Percentiles rank a stretch among this genome's conserved stretches.
These are phyloP conservation scores for Coffea canephora DNA, from an alignment of 257 asterid species.

Conservation along the genomic window DNA sequence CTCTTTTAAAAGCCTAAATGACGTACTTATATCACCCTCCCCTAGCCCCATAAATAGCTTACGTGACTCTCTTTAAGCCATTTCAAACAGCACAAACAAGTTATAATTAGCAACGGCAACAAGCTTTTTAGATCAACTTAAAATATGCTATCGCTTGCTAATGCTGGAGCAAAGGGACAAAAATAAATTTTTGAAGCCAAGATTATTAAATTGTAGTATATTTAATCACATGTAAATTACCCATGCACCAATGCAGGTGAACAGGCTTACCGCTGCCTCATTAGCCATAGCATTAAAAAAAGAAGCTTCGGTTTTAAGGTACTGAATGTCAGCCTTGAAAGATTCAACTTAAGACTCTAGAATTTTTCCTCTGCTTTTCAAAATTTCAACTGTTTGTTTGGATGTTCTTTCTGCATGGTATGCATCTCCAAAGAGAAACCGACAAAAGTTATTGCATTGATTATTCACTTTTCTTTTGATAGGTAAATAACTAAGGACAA, in stretches of 20 bases:
- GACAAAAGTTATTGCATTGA: slow-evolving; percentile 13
- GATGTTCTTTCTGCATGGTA: slow-evolving; percentile 84
- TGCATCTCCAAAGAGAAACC: slow-evolving; percentile 91
- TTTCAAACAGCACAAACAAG: too few species aligned
- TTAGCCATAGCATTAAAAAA: slow-evolving; percentile 71
- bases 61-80: too few species aligned
- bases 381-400: slow-evolving; percentile 76
- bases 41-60: too few species aligned
- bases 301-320: slow-evolving; percentile 74
- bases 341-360: slow-evolving; percentile 73
- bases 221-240: too few species aligned
- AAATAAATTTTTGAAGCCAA: too few species aligned
- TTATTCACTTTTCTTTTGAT: neutral
- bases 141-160: too few species aligned
- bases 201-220: too few species aligned
- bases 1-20: too few species aligned
- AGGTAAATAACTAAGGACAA: neutral
- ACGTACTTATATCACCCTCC: too few species aligned
- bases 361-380: slow-evolving; percentile 69
- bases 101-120: too few species aligned
- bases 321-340: slow-evolving; percentile 67
- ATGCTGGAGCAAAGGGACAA: too few species aligned
- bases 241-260: slow-evolving; percentile 4
- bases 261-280: slow-evolving; percentile 62
- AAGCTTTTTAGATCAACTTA: too few species aligned